These are phyloP conservation scores for Exutisphaerella laricina DNA, from an alignment of 2,329 filamentous ascomycete species.

Conservation along the genomic window DNA sequence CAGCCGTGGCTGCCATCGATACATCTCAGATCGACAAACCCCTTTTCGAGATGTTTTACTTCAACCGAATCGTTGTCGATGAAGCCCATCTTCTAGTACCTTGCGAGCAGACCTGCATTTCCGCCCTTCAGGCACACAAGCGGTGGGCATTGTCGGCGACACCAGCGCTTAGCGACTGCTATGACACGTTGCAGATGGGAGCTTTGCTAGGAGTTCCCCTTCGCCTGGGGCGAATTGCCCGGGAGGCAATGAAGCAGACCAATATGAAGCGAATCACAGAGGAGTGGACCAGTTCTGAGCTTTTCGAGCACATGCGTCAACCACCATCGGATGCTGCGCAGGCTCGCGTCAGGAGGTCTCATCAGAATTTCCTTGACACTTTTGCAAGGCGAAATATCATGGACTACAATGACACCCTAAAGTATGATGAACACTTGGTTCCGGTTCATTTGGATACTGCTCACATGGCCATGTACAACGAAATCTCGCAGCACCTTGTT, in stretches of 20 bases:
- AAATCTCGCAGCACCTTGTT: conserved; percentile 51
- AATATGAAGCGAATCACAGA: conserved; percentile 36
- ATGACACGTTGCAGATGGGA: conserved; percentile 56
- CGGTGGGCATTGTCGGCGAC: conserved; percentile 62
- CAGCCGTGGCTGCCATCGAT: conserved; percentile 11
- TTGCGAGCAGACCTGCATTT: conserved; percentile 39
- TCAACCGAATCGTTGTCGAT: conserved; percentile 57
- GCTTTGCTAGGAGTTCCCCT: conserved; percentile 47
- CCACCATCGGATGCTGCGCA: conserved; percentile 50
- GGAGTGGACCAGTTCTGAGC: conserved; percentile 48
- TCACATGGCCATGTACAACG: conserved; percentile 51
- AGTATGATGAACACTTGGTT: conserved; percentile 40
- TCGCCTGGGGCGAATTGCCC: conserved; percentile 48
- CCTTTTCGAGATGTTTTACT: conserved; percentile 56
- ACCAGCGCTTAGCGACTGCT: conserved; percentile 52
- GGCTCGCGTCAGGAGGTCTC: conserved; percentile 44
- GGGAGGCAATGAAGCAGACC: conserved; percentile 41
- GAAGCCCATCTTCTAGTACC: conserved; percentile 56
- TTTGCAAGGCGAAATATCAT: conserved; percentile 45
- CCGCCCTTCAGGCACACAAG: conserved; percentile 44
- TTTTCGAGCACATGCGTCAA: conserved; percentile 50
- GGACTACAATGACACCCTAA: conserved; percentile 38
- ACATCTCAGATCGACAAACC: conserved; percentile 14
- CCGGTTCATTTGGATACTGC: conserved; percentile 42
- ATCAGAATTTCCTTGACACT: conserved; percentile 51